Base-by-base conservation (phyloP, 2,329 filamentous ascomycete genomes). In the Laburnicola sp. region DNA sequence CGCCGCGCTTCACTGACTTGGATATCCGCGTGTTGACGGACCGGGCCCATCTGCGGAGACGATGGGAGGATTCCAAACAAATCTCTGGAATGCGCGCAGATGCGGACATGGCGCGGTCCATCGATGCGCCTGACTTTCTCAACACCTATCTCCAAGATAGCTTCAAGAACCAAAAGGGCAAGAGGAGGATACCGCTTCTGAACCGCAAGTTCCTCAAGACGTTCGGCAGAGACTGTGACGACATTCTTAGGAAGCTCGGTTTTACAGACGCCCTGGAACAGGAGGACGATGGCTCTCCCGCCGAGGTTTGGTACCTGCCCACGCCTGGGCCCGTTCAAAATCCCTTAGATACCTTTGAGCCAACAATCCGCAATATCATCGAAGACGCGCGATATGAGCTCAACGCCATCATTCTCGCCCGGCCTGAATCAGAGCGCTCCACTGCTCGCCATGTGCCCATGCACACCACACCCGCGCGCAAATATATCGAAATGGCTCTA, bases 191-290 rank as follows among this genome's bases (percentile, higher is more conserved):
- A 58, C 80, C 80, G 4, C 74, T 79, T 6, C 69, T 79, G 11
- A 88, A 89, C 63, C 85, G 86, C 64, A 81, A 82, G 50, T 89
- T 87, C 58, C 75, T 83, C 60, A 76, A 83, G 54, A 80, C 80
- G 2, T 86, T 88, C 66, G 85, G 83, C 7, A 73, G 79, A 36
- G 83, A 86, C 42, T 88, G 85, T 64, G 76, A 78, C 57, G 74
- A 77, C 8, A 65, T 89, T 26, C 72, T 89, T 16, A 74, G 79
- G 48, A 80, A 77, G 39, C 65, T 88, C 30, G 84, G 81, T 2
- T 89, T 88, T 61, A 74, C 63, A 25, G 72, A 69, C 11, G 46
- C 50, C 22, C 25, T 57, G 30, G 68, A 71, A 53, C 54, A 62
- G 11, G 61, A 70, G 11, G 74, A 71, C 6, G 64, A 65, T 4